Percentiles rank a stretch among this genome's conserved stretches.
phyloP scores from a whole-genome alignment of 345 rosid species.

The Ceriops tagal region DNA sequence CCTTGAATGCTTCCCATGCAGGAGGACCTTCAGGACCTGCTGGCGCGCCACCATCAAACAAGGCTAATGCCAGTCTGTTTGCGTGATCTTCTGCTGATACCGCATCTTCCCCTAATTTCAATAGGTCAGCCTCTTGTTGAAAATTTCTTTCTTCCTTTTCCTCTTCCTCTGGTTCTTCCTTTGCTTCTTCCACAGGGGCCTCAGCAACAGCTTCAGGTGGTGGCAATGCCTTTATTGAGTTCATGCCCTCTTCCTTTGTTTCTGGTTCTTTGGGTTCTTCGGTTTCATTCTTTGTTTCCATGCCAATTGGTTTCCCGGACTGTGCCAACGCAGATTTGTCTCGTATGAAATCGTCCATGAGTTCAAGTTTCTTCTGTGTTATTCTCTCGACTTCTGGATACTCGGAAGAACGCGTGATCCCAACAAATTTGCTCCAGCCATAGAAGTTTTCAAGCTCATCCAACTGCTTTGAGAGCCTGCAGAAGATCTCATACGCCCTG shows the following conservation, averaged over 20 bases:
- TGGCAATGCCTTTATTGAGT: conserved; percentile 55
- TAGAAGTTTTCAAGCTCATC: conserved; percentile 69
- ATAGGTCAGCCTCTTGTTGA: conserved; percentile 48
- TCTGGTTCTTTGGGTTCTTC: conserved; percentile 25
- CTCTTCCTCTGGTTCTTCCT: conserved; percentile 24
- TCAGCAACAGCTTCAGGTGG: conserved; percentile 41
- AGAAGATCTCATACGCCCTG: conserved; percentile 64
- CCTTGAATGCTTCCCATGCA: conserved; percentile 65
- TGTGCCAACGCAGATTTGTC: conserved; percentile 56
- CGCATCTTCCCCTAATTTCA: conserved; percentile 48
- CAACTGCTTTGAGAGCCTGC: conserved; percentile 55
- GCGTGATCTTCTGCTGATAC: conserved; percentile 36
- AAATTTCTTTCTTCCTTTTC: conserved; percentile 1
- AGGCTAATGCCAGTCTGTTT: conserved; percentile 51
- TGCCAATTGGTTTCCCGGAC: conserved; percentile 7
- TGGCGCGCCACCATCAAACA: conserved; percentile 50
- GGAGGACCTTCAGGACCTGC: conserved; percentile 19
- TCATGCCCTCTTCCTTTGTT: conserved; percentile 42
- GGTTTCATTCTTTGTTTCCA: conserved; percentile 23
- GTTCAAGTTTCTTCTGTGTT: conserved; percentile 68
- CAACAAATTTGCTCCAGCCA: conserved; percentile 62
- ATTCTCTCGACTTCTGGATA: conserved; percentile 79
- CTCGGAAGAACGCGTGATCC: conserved; percentile 66
- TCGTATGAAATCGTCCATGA: conserved; percentile 76
- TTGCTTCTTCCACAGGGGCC: conserved; percentile 19